Evolutionary conservation across 2,329 filamentous ascomycete species (phyloP), one percentile per base, ranked within the genome.

Genomic region (Akanthomyces dipterigenus): DNA sequence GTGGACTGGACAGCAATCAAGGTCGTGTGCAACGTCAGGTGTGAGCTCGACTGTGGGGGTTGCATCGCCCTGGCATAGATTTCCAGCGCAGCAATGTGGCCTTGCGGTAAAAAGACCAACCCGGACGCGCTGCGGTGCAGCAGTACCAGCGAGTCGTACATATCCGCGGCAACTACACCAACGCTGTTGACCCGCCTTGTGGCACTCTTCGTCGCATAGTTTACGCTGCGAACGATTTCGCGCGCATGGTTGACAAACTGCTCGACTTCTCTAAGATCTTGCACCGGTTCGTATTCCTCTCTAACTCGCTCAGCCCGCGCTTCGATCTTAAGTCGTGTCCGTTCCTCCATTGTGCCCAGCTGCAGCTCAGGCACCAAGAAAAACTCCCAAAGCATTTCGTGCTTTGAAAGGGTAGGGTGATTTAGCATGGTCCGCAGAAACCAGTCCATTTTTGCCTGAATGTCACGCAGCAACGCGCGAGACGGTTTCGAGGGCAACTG

Each of bases 331-430:
- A 92, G 85, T 60, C 87, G 86, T 65, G 90, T 96, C 55, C 95
- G 86, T 72, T 96, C 88, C 58, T 90, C 88, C 82, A 98, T 93
- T 84, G 93, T 91, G 22, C 91, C 87, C 0, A 90, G 83, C 71
- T 96, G 91, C 55, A 99, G 85, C 67, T 99, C 95, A 1, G 95
- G 95, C 14, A 99, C 93, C 0, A 99, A 82, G 75, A 99, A 96
- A 76, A 99, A 99, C 69, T 99, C 95, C 96, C 95, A 99, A 2
- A 99, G 82, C 83, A 98, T 91, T 76, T 99, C 95, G 70, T 99
- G 96, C 0, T 91, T 96, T 0, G 91, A 85, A 71, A 99, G 97
- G 0, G 95, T 98, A 3, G 93, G 89, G 70, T 99, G 95, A 9
- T 85, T 82, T 28, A 99, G 81, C 65, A 99, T 82, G 20, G 92